Conservation (phyloP, 2,329 filamentous ascomycete species). For the Botrytis elliptica region DNA sequence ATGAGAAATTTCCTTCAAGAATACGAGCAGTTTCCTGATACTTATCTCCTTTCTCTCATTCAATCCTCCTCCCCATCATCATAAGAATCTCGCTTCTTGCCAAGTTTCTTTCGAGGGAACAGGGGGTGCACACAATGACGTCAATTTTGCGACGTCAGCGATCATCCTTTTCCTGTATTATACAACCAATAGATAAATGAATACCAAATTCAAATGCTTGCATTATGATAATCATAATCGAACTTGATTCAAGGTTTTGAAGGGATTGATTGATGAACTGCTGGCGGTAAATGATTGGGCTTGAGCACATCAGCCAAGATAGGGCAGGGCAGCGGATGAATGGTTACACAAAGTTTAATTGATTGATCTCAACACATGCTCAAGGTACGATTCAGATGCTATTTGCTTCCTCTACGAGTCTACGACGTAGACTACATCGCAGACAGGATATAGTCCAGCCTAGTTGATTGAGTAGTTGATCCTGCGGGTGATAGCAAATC, state of each 20-base stretch:
- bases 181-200: background rate
- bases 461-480: background rate
- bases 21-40: background rate
- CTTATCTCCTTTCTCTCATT: background rate
- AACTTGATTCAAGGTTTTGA: background rate
- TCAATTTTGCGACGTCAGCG: slow-evolving; percentile 6
- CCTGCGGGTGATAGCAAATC: background rate
- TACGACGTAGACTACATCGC: background rate
- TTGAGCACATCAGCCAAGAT: background rate
- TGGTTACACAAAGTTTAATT: background rate
- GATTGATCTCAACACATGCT: background rate
- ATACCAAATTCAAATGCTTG: background rate
- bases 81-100: background rate
- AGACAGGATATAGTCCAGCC: background rate
- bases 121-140: slow-evolving; percentile 5
- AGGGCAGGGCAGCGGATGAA: background rate
- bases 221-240: background rate
- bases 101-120: background rate
- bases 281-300: background rate
- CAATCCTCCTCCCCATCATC: background rate
- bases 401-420: no score
- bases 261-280: background rate
- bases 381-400: background rate
- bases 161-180: background rate
- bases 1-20: background rate